Evolutionary conservation across 2,329 filamentous ascomycete species (phyloP).

Genomic region (Tolypocladium ophioglossoides): DNA sequence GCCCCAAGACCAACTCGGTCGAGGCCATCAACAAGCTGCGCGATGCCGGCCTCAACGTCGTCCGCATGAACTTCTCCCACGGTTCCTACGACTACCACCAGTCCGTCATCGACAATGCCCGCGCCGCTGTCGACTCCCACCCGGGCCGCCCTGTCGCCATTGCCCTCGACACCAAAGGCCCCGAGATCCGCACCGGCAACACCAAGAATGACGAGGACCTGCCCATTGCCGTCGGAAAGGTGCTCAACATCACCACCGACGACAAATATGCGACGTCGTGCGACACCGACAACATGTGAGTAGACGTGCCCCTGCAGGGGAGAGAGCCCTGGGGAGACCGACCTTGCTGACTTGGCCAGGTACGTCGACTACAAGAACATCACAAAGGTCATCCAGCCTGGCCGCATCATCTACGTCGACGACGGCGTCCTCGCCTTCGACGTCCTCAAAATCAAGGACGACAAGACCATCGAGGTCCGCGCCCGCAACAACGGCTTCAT

Average conservation of each 20-base stretch:
- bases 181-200: constrained; percentile 52
- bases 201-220: constrained; percentile 81
- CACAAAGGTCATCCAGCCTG: constrained; percentile 88
- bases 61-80: constrained; percentile 98
- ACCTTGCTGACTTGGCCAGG: constrained; percentile 33
- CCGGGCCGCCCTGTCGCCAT: constrained; percentile 85
- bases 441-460: constrained; percentile 77
- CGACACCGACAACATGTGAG: constrained; percentile 89
- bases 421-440: constrained; percentile 97
- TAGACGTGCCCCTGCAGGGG: constrained; percentile 3
- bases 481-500: constrained; percentile 98
- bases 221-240: constrained; percentile 70
- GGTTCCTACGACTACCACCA: constrained; percentile 85
- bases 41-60: constrained; percentile 86
- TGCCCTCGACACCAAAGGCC: constrained; percentile 68
- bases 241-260: constrained; percentile 95
- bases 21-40: constrained; percentile 95
- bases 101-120: constrained; percentile 93
- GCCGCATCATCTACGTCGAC: constrained; percentile 95
- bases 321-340: background rate
- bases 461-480: constrained; percentile 76
- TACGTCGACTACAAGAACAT: constrained; percentile 99
- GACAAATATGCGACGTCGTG: constrained; percentile 78
- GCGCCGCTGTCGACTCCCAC: constrained; percentile 69
- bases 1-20: constrained; percentile 96